Conservation (phyloP, 371 early-diverging fungal species). For the Umbelopsis sp. region DNA sequence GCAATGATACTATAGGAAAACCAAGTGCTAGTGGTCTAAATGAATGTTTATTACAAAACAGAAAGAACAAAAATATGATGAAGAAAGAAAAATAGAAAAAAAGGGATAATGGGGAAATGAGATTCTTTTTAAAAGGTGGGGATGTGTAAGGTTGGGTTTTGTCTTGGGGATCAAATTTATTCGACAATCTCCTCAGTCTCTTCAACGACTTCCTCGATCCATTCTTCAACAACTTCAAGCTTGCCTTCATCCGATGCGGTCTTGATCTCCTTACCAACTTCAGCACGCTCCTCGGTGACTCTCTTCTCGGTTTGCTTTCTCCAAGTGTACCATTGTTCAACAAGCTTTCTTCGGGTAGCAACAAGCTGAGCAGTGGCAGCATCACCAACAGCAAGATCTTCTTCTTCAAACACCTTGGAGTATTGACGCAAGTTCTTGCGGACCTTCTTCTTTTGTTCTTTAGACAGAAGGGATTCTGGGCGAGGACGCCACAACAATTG, state of each 20-base stretch:
- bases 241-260: conserved; percentile 54
- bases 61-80: conserved; percentile 18
- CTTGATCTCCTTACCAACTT: conserved; percentile 59
- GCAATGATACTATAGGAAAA: neutral
- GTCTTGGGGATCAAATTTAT: conserved; percentile 20
- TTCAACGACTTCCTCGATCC: conserved; percentile 78
- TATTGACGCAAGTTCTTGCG: conserved; percentile 91
- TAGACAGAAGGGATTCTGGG: conserved; percentile 80
- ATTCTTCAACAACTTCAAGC: conserved; percentile 79
- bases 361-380: conserved; percentile 73
- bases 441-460: conserved; percentile 84
- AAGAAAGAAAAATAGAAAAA: neutral
- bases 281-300: conserved; percentile 62
- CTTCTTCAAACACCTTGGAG: conserved; percentile 87
- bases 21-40: conserved; percentile 7
- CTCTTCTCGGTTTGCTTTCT: conserved; percentile 68
- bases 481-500: conserved; percentile 96
- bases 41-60: conserved; percentile 15
- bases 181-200: conserved; percentile 52
- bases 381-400: conserved; percentile 76
- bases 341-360: conserved; percentile 73
- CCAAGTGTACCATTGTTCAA: conserved; percentile 83
- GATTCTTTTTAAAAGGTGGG: neutral
- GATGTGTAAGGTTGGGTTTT: neutral
- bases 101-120: conserved; percentile 13